Conservation (phyloP, 148 eudicot genomes). For the Chenopodium album region DNA sequence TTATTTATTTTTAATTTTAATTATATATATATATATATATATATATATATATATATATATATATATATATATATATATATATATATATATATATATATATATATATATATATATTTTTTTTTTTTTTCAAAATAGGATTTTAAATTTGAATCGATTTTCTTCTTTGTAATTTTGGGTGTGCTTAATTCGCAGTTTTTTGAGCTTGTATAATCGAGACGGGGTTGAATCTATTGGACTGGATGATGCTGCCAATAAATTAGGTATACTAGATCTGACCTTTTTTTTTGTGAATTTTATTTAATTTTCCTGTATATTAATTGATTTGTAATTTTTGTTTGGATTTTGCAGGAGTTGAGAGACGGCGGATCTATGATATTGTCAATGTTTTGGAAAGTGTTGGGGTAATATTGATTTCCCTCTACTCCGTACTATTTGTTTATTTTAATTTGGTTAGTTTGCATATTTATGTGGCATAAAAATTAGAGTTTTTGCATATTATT, state of each 20-base stretch:
- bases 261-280: constrained; percentile 37
- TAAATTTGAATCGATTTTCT: background rate
- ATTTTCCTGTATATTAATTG: background rate
- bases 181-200: constrained; percentile 62
- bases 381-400: constrained; percentile 95
- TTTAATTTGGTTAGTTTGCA: background rate
- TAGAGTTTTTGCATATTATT: background rate
- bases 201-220: constrained; percentile 79
- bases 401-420: constrained; percentile 41
- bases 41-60: background rate
- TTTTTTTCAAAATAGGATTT: background rate
- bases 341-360: constrained; percentile 83
- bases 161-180: background rate
- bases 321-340: background rate
- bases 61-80: background rate
- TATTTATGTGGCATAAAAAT: background rate
- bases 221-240: constrained; percentile 85
- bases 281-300: background rate
- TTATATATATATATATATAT: background rate
- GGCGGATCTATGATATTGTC: constrained; percentile 98
- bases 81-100: background rate
- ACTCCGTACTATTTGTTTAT: background rate
- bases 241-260: constrained; percentile 77
- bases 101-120: no score
- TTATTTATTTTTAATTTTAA: background rate